Conservation (phyloP, 2,329 filamentous ascomycete species). For the Aurifilum marmelostoma region DNA sequence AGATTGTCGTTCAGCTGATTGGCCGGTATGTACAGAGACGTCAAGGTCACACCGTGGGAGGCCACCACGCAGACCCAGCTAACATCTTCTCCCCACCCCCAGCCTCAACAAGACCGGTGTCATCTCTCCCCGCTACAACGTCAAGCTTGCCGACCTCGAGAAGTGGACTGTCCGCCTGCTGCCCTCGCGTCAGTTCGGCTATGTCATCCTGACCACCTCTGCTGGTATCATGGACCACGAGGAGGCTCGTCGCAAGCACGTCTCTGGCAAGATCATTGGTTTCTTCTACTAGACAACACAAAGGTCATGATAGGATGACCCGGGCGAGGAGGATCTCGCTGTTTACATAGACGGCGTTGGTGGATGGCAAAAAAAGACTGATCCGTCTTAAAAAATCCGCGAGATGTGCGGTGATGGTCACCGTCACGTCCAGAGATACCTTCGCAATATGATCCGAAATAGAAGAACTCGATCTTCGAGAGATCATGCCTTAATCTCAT, state of each 20-base stretch:
- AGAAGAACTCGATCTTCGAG: slow-evolving; percentile 21
- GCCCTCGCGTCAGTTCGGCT: slow-evolving; percentile 99
- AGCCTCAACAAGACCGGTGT: slow-evolving; percentile 97
- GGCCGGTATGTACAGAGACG: slow-evolving; percentile 60
- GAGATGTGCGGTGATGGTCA: slow-evolving; percentile 19
- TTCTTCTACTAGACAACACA: slow-evolving; percentile 86
- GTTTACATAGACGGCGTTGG: slow-evolving; percentile 35
- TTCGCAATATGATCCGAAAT: slow-evolving; percentile 21
- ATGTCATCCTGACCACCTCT: slow-evolving; percentile 98
- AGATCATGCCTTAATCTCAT: background rate
- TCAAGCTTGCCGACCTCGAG: slow-evolving; percentile 96
- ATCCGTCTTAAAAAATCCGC: slow-evolving; percentile 12
- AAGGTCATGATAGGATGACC: slow-evolving; percentile 15
- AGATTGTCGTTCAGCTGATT: slow-evolving; percentile 99
- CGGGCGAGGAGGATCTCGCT: slow-evolving; percentile 27
- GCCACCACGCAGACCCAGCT: background rate
- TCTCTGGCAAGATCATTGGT: slow-evolving; percentile 97
- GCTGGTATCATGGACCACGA: slow-evolving; percentile 99
- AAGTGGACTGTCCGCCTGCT: slow-evolving; percentile 99
- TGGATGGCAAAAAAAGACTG: slow-evolving; percentile 24
- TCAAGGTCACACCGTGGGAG: background rate
- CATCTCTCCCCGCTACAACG: slow-evolving; percentile 99
- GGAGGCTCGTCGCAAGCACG: slow-evolving; percentile 98
- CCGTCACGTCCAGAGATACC: slow-evolving; percentile 19
- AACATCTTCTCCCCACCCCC: slow-evolving; percentile 32